Evolutionary conservation across 106 monocot species (phyloP), one percentile per base, ranked within the genome.

Genomic region (Ottelia alismoides): DNA sequence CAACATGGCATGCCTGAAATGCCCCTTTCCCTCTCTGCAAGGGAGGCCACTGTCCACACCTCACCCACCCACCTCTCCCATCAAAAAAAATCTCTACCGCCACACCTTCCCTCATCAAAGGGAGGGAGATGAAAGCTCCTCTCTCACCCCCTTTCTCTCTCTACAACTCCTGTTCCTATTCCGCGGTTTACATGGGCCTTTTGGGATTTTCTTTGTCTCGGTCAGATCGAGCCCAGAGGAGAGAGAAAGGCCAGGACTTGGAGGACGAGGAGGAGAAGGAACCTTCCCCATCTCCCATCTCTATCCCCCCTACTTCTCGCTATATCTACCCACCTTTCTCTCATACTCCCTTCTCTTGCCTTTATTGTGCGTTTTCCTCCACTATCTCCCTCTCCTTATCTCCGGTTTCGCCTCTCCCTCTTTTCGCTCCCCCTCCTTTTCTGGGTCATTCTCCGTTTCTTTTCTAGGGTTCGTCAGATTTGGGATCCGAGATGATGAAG

Each of bases 131-230:
- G 21, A 19, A 46, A 25, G 20, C 46, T n/a, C n/a, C n/a, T n/a
- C n/a, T n/a, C n/a, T n/a, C n/a, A n/a, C n/a, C n/a, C n/a, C n/a
- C n/a, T n/a, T n/a, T n/a, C n/a, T n/a, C n/a, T n/a, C n/a, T n/a
- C n/a, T n/a, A n/a, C n/a, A 27, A 26, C 27, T 11, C 30, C 29
- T 21, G 29, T 61, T 49, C 61, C 61, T 61, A 16, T 61, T 61
- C 61, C 48, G n/a, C 28, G 47, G 31, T 61, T 61, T 61, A 50
- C 50, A 17, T 61, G 61, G 49, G 30, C 21, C 21, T 29, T 50
- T 30, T 29, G 28, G 31, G 28, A 6, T 11, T 45, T 45, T 60
- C n/a, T 61, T 50, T 61, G 61, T 61, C 61, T 1, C 31, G 49
- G 49, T 49, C 61, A 61, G 48, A 16, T 16, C 32, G 21, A 5